Evolutionary conservation across 2,329 filamentous ascomycete genomes (phyloP), one percentile per base, ranked within the genome.

Genomic region (Colletotrichum trifolii): DNA sequence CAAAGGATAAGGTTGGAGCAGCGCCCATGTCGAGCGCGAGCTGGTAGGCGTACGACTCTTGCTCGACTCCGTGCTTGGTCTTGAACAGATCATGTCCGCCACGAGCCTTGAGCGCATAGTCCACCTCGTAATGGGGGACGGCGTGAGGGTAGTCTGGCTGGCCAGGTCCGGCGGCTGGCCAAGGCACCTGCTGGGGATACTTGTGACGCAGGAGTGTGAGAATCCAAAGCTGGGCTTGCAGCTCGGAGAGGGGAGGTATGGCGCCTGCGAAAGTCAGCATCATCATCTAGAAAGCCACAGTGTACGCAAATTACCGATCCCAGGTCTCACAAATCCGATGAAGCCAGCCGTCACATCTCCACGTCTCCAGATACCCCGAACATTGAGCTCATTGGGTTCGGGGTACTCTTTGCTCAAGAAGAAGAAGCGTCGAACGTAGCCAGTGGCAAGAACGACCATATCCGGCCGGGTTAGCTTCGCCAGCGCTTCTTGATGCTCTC

Each of bases 361-460:
- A 3, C 70, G 59, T 34, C 73, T 76, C 72, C 87, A 88, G 50
- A 89, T 78, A 15, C 82, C 78, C n/a, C 85, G 82, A 12, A 87
- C 81, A 64, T 83, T 80, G 17, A 80, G 74, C 50, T 86, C 81
- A 52, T 80, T 73, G 7, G 83, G 80, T 6, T 73, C 76, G 0
- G 83, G 80, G 58, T 82, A 82, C 1, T 69, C 69, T 1, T 69
- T 66, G 12, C 73, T 69, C 8, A 84, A 70, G 67, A 83, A 84
- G 0, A 69, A 70, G 49, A 84, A 82, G 2, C 72, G 70, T 33
- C 78, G 76, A 0, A 70, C 72, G 68, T 85, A 85, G 0, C 83
- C 83, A 0, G 83, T 85, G 4, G 79, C 80, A 54, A 82, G 77
- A 10, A 85, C 70, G 3, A 84, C 69, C 0, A 85, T 69, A 62